A percentile compares a stretch with the other conserved stretches of the same genome.
Evolutionary conservation across 495 filamentous ascomycete genomes (phyloP).

Genomic region (Peziza echinospora): DNA sequence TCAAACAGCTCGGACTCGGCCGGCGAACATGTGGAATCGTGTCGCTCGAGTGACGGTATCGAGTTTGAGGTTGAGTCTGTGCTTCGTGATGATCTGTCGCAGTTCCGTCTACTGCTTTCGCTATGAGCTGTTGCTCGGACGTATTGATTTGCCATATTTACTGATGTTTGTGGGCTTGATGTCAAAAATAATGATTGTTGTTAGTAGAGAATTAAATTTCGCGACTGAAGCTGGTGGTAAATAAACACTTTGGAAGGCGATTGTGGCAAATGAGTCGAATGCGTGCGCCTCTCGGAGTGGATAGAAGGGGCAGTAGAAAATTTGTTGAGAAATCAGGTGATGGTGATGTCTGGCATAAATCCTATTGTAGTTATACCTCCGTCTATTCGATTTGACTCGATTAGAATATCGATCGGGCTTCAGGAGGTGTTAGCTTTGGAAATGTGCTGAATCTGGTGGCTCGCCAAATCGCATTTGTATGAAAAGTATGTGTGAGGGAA

Average conservation of each 20-base stretch:
- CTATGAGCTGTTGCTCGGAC: not conserved
- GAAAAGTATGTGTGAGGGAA: no score
- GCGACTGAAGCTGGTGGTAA: not conserved
- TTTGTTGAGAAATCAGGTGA: not conserved
- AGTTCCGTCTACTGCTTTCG: not conserved
- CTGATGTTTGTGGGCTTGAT: not conserved
- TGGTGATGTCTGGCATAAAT: not conserved
- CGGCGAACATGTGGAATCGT: conserved; percentile 11
- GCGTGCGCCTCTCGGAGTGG: not conserved
- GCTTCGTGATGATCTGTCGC: conserved; percentile 7
- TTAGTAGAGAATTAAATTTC: not conserved
- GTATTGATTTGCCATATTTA: not conserved
- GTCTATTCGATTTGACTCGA: not conserved
- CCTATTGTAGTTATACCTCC: not conserved
- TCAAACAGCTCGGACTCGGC: conserved; percentile 6
- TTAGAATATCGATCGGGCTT: not conserved
- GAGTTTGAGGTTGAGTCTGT: conserved; percentile 16
- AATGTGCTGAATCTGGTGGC: no score
- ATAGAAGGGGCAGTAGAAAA: not conserved
- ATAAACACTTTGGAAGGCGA: not conserved
- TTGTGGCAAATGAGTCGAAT: not conserved
- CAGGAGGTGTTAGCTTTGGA: not conserved
- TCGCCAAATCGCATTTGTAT: no score
- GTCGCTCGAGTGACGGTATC: conserved; percentile 17
- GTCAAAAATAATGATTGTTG: no score